Evolutionary conservation across 441 rosid species (phyloP).

Genomic region (Sinapis alba): DNA sequence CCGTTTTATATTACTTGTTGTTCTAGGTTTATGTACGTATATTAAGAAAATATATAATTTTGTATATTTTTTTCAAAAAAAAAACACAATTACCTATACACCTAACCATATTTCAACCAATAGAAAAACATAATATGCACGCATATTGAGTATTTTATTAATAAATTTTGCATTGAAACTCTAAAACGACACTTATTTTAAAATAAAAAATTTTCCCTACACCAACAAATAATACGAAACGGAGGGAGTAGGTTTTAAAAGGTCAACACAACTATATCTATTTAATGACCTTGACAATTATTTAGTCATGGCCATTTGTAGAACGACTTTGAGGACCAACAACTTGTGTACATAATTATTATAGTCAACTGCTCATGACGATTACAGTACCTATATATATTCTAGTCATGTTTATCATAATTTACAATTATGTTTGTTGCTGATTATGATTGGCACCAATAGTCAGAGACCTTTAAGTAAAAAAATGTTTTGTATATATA

Average conservation of each 20-base stretch:
- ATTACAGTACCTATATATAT: conserved; percentile 1
- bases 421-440: background rate
- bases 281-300: conserved; percentile 11
- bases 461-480: background rate
- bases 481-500: background rate
- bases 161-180: too few relatives aligned
- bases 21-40: too few relatives aligned
- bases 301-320: conserved; percentile 11
- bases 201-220: too few relatives aligned
- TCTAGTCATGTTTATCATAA: conserved; percentile 25
- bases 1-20: too few relatives aligned
- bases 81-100: too few relatives aligned
- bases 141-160: too few relatives aligned
- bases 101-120: too few relatives aligned
- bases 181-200: too few relatives aligned
- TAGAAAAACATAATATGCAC: too few relatives aligned
- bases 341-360: conserved; percentile 12
- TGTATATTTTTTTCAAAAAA: too few relatives aligned
- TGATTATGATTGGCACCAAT: conserved; percentile 13
- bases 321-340: conserved; percentile 24
- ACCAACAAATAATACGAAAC: too few relatives aligned
- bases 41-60: too few relatives aligned
- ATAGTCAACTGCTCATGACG: conserved; percentile 9
- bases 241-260: conserved; percentile 21
- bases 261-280: conserved; percentile 20